phyloP scores from a whole-genome alignment of 192 early-diverging fungal species.

The Coemansia sp. region DNA sequence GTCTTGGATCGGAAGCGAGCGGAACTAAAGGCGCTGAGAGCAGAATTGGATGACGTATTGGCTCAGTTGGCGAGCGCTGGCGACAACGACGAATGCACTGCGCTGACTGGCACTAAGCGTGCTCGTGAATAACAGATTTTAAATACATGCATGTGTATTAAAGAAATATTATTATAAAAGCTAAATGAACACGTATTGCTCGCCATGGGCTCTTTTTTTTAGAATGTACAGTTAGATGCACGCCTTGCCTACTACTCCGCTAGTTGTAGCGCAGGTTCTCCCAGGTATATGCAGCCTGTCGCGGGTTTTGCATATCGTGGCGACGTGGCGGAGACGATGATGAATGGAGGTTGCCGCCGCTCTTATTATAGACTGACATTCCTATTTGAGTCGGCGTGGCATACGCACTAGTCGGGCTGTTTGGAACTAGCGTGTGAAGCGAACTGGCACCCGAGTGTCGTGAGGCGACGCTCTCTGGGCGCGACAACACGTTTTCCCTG shows the following conservation, averaged over 20 bases:
- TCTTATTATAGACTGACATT: slow-evolving; percentile 3
- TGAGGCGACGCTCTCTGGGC: slow-evolving; percentile 16
- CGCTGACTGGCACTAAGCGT: slow-evolving; percentile 28
- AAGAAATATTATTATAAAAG: neutral
- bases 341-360: neutral
- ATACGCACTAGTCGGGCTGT: slow-evolving; percentile 8
- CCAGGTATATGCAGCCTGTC: slow-evolving; percentile 25
- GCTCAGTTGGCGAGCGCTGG: slow-evolving; percentile 54
- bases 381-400: slow-evolving; percentile 1
- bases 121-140: slow-evolving; percentile 33
- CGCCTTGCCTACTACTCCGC: neutral
- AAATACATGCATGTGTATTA: neutral
- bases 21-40: slow-evolving; percentile 61
- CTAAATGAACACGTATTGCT: neutral
- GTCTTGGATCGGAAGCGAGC: slow-evolving; percentile 64
- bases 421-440: slow-evolving; percentile 8
- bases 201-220: neutral
- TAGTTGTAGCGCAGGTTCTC: slow-evolving; percentile 26
- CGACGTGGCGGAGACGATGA: slow-evolving; percentile 6
- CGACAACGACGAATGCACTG: neutral
- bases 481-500: neutral
- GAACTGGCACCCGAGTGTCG: slow-evolving; percentile 14
- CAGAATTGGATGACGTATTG: slow-evolving; percentile 63
- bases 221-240: neutral
- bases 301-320: slow-evolving; percentile 1